A percentile compares a stretch with the other conserved stretches of the same genome.
Evolutionary conservation across 257 asterid species (phyloP).

Genomic region (Parsonsia alboflavescens): DNA sequence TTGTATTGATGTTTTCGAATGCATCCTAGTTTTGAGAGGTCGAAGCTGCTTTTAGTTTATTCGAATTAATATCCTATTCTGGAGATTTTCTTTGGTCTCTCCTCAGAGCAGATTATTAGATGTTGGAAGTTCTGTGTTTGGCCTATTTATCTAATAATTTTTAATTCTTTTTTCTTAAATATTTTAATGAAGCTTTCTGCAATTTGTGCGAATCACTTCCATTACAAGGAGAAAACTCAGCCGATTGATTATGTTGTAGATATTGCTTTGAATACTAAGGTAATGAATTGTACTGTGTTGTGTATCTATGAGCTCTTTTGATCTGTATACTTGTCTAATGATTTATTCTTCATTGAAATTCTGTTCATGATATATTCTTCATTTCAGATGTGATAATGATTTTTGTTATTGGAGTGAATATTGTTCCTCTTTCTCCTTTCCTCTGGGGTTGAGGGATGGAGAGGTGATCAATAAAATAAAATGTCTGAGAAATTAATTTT

Average conservation of each 20-base stretch:
- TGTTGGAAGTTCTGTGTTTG: conserved; percentile 4
- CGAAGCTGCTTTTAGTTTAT: not conserved
- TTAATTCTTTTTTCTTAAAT: conserved; percentile 21
- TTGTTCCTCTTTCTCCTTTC: not conserved
- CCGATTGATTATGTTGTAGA: conserved; percentile 77
- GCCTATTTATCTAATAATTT: conserved; percentile 3
- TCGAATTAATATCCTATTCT: not conserved
- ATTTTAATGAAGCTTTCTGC: conserved; percentile 79
- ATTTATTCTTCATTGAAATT: not conserved
- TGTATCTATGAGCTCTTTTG: not conserved
- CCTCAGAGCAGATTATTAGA: not conserved
- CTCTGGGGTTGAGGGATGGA: not conserved
- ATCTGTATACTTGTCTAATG: not conserved
- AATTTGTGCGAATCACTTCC: conserved; percentile 80
- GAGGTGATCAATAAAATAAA: not conserved
- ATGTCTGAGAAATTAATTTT: not conserved
- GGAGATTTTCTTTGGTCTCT: not conserved
- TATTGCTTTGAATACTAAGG: conserved; percentile 77
- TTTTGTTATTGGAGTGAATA: not conserved
- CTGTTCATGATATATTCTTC: not conserved
- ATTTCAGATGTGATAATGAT: not conserved
- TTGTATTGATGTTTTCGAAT: not conserved
- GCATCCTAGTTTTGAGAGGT: not conserved
- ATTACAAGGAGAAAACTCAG: conserved; percentile 84
- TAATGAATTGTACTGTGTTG: conserved; percentile 19